Evolutionary conservation across 495 filamentous ascomycete genomes (phyloP).

Genomic region (Choiromyces venosus): DNA sequence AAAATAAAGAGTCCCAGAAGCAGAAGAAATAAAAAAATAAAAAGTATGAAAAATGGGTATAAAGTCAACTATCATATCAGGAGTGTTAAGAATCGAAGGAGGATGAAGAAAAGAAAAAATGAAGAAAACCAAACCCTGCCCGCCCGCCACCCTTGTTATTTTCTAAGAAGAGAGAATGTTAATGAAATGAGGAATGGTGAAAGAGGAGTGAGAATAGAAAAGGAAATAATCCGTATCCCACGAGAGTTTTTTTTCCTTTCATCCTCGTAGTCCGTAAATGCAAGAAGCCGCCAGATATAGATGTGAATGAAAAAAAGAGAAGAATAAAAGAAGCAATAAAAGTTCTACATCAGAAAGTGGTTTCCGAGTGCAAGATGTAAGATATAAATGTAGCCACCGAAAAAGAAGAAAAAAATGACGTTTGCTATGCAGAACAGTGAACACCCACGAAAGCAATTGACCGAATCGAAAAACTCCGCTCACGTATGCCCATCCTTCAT

Average conservation of each 20-base stretch:
- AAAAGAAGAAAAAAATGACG: conserved; percentile 29
- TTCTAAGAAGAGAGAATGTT: conserved; percentile 35
- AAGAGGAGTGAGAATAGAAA: conserved; percentile 17
- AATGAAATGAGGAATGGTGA: conserved; percentile 26
- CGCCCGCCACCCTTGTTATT: conserved; percentile 31
- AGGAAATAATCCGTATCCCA: conserved; percentile 30
- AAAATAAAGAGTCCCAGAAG: not conserved
- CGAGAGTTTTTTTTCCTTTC: conserved; percentile 14
- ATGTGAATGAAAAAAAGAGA: not conserved
- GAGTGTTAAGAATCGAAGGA: conserved; percentile 13
- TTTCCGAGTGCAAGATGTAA: conserved; percentile 30
- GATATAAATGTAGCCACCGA: conserved; percentile 33
- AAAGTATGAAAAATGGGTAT: not conserved
- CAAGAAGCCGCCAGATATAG: conserved; percentile 32
- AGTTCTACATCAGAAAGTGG: conserved; percentile 33
- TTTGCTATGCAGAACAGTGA: conserved; percentile 18
- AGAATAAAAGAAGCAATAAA: not conserved
- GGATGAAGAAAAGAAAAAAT: conserved; percentile 14
- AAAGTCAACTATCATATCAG: not conserved
- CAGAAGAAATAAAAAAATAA: not conserved
- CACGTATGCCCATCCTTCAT: not conserved
- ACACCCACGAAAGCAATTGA: conserved; percentile 17
- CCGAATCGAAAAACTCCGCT: conserved; percentile 10
- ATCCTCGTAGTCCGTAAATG: conserved; percentile 23
- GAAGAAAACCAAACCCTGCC: conserved; percentile 28